phyloP scores from a whole-genome alignment of 345 rosid genomes.

The Gossypium stocksii region DNA sequence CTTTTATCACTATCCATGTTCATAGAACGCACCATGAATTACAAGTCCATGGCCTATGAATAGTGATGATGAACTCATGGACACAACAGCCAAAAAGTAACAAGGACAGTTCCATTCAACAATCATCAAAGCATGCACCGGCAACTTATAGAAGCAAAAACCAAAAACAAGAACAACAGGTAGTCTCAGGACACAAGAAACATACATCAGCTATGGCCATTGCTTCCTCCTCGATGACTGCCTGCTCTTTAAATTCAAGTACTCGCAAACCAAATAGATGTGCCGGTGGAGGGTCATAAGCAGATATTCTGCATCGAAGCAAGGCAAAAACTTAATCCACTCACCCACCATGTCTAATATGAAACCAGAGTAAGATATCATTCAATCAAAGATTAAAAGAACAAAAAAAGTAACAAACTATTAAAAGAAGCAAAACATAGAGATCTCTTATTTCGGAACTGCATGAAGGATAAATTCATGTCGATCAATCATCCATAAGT shows the following conservation, averaged over 20 bases:
- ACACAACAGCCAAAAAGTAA: not conserved
- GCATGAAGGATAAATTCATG: not conserved
- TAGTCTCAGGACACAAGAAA: slow-evolving; percentile 1
- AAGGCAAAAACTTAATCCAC: slow-evolving; percentile 12
- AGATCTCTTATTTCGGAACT: not conserved
- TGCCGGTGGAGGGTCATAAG: slow-evolving; percentile 70
- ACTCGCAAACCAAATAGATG: slow-evolving; percentile 69
- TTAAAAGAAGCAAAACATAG: not conserved
- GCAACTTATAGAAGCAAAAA: not conserved
- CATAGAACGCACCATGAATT: not conserved
- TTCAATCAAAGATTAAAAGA: not conserved
- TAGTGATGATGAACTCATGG: not conserved
- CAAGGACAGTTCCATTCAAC: not conserved
- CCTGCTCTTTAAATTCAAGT: slow-evolving; percentile 69
- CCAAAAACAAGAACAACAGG: not conserved
- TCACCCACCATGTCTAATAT: not conserved
- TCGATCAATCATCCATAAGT: not conserved
- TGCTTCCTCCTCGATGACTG: slow-evolving; percentile 69
- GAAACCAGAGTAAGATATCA: slow-evolving; percentile 1
- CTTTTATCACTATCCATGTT: not conserved
- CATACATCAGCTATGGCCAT: slow-evolving; percentile 71
- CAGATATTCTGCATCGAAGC: slow-evolving; percentile 45
- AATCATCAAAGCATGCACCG: not conserved
- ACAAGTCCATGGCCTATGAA: not conserved
- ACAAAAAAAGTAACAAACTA: not conserved